phyloP scores from a whole-genome alignment of 495 filamentous ascomycete species.

The Glarea lozoyensis region DNA sequence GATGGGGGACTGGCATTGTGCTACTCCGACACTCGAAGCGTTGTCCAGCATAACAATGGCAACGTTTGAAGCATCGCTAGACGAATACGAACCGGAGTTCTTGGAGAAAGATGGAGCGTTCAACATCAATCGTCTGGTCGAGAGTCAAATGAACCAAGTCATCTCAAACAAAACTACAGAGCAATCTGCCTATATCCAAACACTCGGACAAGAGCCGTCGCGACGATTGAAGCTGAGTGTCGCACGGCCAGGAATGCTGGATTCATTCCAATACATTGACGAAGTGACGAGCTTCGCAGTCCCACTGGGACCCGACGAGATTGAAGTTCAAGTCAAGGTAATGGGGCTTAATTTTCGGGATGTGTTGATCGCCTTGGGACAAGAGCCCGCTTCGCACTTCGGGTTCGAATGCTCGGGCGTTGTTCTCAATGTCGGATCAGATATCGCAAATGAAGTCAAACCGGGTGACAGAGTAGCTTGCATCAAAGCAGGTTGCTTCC shows the following conservation, averaged over 20 bases:
- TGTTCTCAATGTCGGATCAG: slow-evolving; percentile 31
- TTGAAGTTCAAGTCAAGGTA: slow-evolving; percentile 30
- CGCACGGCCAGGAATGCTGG: background rate
- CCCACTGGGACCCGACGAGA: slow-evolving; percentile 19
- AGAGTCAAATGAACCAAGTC: background rate
- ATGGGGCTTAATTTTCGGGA: slow-evolving; percentile 33
- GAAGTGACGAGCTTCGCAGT: background rate
- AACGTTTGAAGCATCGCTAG: no score
- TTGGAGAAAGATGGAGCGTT: background rate
- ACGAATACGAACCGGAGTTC: background rate
- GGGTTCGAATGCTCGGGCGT: slow-evolving; percentile 30
- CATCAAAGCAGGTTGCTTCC: slow-evolving; percentile 12
- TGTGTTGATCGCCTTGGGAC: slow-evolving; percentile 25
- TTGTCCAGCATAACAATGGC: no score
- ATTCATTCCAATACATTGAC: slow-evolving; percentile 10
- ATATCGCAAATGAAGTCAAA: background rate
- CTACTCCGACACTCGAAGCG: no score
- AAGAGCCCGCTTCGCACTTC: background rate
- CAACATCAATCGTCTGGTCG: background rate
- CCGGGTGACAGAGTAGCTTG: background rate
- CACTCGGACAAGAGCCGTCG: background rate
- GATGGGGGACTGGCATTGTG: no score
- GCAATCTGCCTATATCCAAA: background rate
- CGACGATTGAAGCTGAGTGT: background rate
- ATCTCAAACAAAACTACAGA: no score